phyloP scores from a whole-genome alignment of 495 filamentous ascomycete genomes.

The Cercophora newfieldiana region DNA sequence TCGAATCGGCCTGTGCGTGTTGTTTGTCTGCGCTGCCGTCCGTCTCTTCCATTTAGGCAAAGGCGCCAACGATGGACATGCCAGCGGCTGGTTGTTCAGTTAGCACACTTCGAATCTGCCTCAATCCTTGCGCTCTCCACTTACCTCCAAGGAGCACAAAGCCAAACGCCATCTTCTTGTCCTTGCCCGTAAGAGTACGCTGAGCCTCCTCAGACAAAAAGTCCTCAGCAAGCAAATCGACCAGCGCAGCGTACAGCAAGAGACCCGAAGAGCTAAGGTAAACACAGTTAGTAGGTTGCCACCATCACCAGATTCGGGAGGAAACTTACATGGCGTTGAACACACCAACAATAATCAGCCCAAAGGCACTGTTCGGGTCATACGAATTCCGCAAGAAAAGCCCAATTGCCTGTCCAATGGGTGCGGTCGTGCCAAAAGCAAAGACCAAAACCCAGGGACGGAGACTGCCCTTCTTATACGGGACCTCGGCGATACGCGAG shows the following conservation, averaged over 20 bases:
- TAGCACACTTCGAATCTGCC: slow-evolving; percentile 14
- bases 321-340: slow-evolving; percentile 65
- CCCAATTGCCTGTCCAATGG: slow-evolving; percentile 62
- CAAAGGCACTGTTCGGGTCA: slow-evolving; percentile 63
- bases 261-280: slow-evolving; percentile 60
- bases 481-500: slow-evolving; percentile 59
- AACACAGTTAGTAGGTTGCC: slow-evolving; percentile 8
- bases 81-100: slow-evolving; percentile 23
- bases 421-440: slow-evolving; percentile 60
- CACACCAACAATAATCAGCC: slow-evolving; percentile 64
- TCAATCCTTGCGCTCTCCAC: neutral
- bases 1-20: slow-evolving; percentile 8
- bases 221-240: slow-evolving; percentile 64
- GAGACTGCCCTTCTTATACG: slow-evolving; percentile 47
- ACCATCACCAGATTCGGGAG: neutral
- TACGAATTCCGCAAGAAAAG: slow-evolving; percentile 58
- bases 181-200: slow-evolving; percentile 44
- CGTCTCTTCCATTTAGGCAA: slow-evolving; percentile 34
- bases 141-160: slow-evolving; percentile 48
- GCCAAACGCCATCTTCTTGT: slow-evolving; percentile 42
- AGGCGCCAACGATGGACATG: slow-evolving; percentile 68
- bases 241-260: slow-evolving; percentile 60
- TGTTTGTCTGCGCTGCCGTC: neutral
- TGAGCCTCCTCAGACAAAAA: slow-evolving; percentile 60
- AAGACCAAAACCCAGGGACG: slow-evolving; percentile 65